These are phyloP conservation scores for Ogataea salicorniae DNA, from an alignment of 805 yeast genomes.

Conservation along the genomic window DNA sequence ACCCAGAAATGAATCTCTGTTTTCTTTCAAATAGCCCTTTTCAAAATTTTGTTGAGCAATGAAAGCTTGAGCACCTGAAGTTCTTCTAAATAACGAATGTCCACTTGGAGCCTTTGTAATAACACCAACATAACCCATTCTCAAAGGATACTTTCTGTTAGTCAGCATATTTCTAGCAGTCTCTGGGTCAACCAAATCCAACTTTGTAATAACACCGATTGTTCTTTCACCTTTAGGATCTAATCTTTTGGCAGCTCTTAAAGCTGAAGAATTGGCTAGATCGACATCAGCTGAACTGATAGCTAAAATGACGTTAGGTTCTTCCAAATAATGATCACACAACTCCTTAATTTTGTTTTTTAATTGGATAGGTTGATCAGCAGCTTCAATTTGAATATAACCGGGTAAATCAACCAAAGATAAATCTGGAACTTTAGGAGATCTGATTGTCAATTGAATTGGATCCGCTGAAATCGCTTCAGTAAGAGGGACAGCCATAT, in stretches of 20 bases:
- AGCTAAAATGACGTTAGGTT: constrained; percentile 92
- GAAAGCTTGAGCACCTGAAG: constrained; percentile 55
- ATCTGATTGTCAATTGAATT: constrained; percentile 83
- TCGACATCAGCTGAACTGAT: constrained; percentile 98
- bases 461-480: constrained; percentile 93
- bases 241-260: constrained; percentile 80
- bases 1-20: constrained; percentile 53
- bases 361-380: constrained; percentile 86
- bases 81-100: constrained; percentile 46
- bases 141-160: constrained; percentile 81
- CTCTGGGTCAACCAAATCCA: constrained; percentile 82
- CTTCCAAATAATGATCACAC: constrained; percentile 80
- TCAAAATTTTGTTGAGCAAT: constrained; percentile 68
- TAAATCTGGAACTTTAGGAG: constrained; percentile 87
- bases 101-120: constrained; percentile 64
- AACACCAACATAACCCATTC: constrained; percentile 99
- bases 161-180: constrained; percentile 62
- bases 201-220: constrained; percentile 90
- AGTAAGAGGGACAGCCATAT: constrained; percentile 82
- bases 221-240: constrained; percentile 96
- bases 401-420: constrained; percentile 96
- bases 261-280: constrained; percentile 91
- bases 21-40: constrained; percentile 53
- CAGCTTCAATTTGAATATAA: constrained; percentile 93
- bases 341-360: constrained; percentile 73